Evolutionary conservation across 345 rosid genomes (phyloP).

Genomic region (Populus deltoides): DNA sequence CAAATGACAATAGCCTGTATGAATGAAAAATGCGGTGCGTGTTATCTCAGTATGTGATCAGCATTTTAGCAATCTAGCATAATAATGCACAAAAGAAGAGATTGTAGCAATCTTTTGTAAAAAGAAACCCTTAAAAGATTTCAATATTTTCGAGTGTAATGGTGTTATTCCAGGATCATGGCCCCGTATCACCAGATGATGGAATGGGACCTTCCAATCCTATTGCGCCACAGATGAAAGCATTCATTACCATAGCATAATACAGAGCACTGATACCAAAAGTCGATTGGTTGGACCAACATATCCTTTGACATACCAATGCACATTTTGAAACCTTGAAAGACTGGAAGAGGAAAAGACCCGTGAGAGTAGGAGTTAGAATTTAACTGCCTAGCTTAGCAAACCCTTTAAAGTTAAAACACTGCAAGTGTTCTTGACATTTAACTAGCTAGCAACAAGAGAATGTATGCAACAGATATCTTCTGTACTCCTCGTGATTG

Average conservation of each 20-base stretch:
- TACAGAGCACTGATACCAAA: not conserved
- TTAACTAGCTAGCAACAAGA: not conserved
- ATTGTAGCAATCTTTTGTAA: not conserved
- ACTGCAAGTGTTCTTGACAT: not conserved
- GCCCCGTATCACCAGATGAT: not conserved
- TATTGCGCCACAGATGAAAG: not conserved
- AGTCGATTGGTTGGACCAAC: not conserved
- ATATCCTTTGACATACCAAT: not conserved
- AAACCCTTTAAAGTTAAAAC: not conserved
- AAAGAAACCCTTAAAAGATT: not conserved
- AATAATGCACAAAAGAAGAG: not conserved
- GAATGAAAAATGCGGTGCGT: not conserved
- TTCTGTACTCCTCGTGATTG: not conserved
- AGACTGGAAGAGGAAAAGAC: not conserved
- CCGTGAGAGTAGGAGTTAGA: not conserved
- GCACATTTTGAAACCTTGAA: not conserved
- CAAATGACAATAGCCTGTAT: not conserved
- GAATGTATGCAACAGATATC: not conserved
- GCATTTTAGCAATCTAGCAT: not conserved
- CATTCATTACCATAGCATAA: not conserved
- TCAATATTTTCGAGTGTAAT: not conserved
- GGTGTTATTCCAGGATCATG: not conserved
- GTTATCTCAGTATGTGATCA: not conserved
- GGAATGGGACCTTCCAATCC: not conserved
- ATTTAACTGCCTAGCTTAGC: not conserved